Base-by-base conservation (phyloP, 495 filamentous ascomycete species). In the Lasiosphaeria ovina region DNA sequence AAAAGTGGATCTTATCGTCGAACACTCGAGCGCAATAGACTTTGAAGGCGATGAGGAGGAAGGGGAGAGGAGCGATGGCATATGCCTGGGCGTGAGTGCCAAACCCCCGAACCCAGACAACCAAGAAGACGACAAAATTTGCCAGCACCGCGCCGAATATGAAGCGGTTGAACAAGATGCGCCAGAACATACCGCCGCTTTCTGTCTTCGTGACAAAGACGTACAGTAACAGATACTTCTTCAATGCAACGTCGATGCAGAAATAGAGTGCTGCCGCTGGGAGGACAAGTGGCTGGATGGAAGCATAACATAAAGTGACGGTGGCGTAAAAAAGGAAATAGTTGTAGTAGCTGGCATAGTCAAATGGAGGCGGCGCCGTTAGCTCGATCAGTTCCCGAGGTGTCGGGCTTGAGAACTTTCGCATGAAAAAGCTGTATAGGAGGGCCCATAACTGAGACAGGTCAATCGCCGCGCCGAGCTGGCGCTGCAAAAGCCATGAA, bases 311-410 rank as follows among this genome's bases (percentile, higher is more conserved):
- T 38, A 99, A 79, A 3, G 91, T 87, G 36, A 97, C 89, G 0
- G 94, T 98, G 4, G 89, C 79, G 72, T 97, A 97, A 76, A 90
- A 99, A 16, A 98, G 80, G 74, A 97, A 97, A 74, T 86, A 90
- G 71, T 97, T 98, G 79, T 97, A 98, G 76, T 98, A 97, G 60
- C 84, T 91, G 54, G 94, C 91, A 67, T 97, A 98, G 65, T 97
- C 93, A 73, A 99, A 97, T 10, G 89, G 75, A 3, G 89, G 91
- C 50, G 94, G 94, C 45, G 95, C 95, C 7, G 93, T 95, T 75
- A 92, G 86, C 68, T 97, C 91, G 66, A 98, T 98, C 63, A 91
- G 79, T 72, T 99, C 89, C 47, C 94, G 85, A 45, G 94, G 95
- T 7, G 94, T 99, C 3, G 94, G 93, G 55, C 81, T 83, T 54